These are phyloP conservation scores for Candida tibetensis DNA, from an alignment of 805 yeast genomes.

Conservation along the genomic window DNA sequence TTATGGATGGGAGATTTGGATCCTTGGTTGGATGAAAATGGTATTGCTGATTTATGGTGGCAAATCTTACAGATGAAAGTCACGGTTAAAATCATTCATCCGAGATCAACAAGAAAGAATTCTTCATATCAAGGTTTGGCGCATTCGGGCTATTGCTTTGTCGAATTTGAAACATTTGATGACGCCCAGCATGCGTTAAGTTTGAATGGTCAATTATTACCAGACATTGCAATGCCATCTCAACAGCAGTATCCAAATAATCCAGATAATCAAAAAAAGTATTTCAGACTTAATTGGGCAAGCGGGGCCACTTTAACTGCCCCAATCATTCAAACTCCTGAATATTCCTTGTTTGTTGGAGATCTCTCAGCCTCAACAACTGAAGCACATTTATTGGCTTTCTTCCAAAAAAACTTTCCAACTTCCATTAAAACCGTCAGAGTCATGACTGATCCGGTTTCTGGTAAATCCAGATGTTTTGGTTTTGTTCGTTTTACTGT, in stretches of 20 bases:
- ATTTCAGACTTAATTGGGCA: slow-evolving; percentile 80
- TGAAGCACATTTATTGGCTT: slow-evolving; percentile 71
- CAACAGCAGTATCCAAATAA: slow-evolving; percentile 39
- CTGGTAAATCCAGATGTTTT: slow-evolving; percentile 74
- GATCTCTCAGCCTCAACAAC: slow-evolving; percentile 76
- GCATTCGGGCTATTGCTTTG: slow-evolving; percentile 69
- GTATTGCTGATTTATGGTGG: slow-evolving; percentile 56
- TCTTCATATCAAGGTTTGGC: slow-evolving; percentile 22
- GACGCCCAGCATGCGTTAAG: slow-evolving; percentile 69
- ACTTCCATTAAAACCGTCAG: slow-evolving; percentile 72
- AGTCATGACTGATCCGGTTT: slow-evolving; percentile 82
- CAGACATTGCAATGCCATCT: slow-evolving; percentile 51
- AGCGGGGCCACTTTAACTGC: slow-evolving; percentile 74
- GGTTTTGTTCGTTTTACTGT: slow-evolving; percentile 77
- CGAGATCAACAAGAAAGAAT: slow-evolving; percentile 26
- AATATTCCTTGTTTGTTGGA: slow-evolving; percentile 78
- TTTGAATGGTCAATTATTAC: slow-evolving; percentile 63
- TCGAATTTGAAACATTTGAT: slow-evolving; percentile 66
- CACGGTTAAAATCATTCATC: slow-evolving; percentile 63
- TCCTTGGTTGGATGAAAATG: slow-evolving; percentile 71
- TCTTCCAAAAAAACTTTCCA: slow-evolving; percentile 64
- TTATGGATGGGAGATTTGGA: slow-evolving; percentile 89
- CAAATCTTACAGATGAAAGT: slow-evolving; percentile 53
- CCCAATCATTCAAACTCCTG: slow-evolving; percentile 71
- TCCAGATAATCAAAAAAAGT: slow-evolving; percentile 52